Base-by-base conservation (phyloP, 1,139 yeast genomes). In the Taphrina populina region DNA sequence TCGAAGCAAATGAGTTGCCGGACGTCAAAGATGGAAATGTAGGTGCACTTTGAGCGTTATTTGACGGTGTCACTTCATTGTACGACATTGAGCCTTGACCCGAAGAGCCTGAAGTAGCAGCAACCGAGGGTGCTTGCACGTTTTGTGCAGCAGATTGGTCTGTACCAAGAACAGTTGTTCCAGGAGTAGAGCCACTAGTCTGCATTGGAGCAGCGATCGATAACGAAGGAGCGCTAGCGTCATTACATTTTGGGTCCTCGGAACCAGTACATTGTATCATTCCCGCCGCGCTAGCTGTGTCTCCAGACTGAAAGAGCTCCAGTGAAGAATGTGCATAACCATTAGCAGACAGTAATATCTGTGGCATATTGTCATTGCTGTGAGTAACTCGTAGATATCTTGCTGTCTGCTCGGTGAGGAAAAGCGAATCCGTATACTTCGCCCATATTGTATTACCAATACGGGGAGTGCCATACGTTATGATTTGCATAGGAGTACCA, bases 401-500 rank as follows among this genome's bases (percentile, higher is more conserved):
- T 11, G 44, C 53, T 10, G 27, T 27, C 8, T 30, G 21, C 10
- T 36, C 23, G 11, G 27, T 21, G 20, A 35, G 36, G 20, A 47
- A 47, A 6, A 36, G 27, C 6, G 53, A 20, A 10, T 47, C 53
- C 15, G 40, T 29, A 17, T 36, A 36, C 10, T 19, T 29, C 6
- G 53, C 53, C 33, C 40, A 30, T 15, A 17, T 26, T 6, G 40
- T 36, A 36, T 47, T 36, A 20, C 53, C 53, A 4, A 29, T 15
- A 6, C 53, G 29, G 3, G 53, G 53, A 6, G 53, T 44, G 7
- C 53, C 53, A 29, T 19, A 47, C 8, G 53, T 47, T 21, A 47
- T 47, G 44, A 36, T 29, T 19, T 47, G 53, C 26, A 47, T 36
- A n/a, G 53, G 34, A 3, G 30, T 27, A 13, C 13, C 23, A 13